Evolutionary conservation across 2,329 filamentous ascomycete genomes (phyloP).

Genomic region (Pseudogymnoascus sp.): DNA sequence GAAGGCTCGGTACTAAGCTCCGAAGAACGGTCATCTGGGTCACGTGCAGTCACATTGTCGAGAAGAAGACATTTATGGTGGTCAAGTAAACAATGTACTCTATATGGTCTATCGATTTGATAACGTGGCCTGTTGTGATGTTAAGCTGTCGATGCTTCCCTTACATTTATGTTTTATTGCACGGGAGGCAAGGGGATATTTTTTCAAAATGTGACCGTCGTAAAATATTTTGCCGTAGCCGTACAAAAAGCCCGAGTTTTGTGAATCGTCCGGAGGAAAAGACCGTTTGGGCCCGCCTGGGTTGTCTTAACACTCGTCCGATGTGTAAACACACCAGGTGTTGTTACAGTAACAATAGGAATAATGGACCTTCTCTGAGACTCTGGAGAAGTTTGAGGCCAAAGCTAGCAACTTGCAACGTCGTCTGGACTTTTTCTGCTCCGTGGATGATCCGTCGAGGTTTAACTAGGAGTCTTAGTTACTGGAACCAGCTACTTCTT

Average conservation of each 20-base stretch:
- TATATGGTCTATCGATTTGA: neutral
- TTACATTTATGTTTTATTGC: neutral
- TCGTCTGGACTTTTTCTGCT: slow-evolving; percentile 4
- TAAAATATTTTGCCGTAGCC: neutral
- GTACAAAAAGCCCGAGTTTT: neutral
- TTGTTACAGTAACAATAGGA: neutral
- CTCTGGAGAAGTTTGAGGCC: neutral
- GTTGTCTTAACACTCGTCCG: neutral
- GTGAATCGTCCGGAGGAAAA: neutral
- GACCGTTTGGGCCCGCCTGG: neutral
- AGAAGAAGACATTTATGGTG: neutral
- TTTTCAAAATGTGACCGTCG: neutral
- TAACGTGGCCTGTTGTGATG: neutral
- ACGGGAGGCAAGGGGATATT: neutral
- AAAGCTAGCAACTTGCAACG: neutral
- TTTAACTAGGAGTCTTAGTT: slow-evolving; percentile 4
- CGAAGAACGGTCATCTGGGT: slow-evolving; percentile 3
- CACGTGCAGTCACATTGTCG: neutral
- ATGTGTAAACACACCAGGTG: neutral
- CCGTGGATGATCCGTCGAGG: neutral
- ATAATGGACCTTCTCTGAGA: neutral
- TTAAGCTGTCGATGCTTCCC: neutral
- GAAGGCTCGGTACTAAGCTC: slow-evolving; percentile 2
- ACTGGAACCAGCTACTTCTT: neutral
- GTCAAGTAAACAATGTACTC: neutral